phyloP scores from a whole-genome alignment of 2,329 filamentous ascomycete genomes.

The Trichoderma atrobrunneum region DNA sequence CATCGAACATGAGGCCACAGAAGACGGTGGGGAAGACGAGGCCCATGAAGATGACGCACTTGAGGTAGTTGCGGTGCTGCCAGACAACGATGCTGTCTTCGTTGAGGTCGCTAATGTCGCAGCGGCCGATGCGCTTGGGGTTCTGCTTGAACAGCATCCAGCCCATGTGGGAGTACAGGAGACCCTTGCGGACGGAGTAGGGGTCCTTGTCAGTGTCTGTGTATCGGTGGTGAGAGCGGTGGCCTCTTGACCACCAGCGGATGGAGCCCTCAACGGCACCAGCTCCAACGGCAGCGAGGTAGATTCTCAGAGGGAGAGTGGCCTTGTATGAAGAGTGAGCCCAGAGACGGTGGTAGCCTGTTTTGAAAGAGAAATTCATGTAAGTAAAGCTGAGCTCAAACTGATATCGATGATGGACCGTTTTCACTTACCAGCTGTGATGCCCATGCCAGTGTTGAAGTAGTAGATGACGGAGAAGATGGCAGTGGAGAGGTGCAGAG shows the following conservation, averaged over 20 bases:
- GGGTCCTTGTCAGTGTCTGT: constrained; percentile 92
- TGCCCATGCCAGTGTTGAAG: constrained; percentile 78
- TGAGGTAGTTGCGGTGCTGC: constrained; percentile 86
- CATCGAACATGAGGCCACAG: constrained; percentile 74
- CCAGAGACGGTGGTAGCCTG: constrained; percentile 67
- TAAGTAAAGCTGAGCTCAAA: background rate
- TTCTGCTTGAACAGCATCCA: constrained; percentile 97
- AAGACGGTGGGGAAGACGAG: constrained; percentile 72
- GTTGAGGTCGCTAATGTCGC: constrained; percentile 85
- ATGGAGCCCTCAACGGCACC: constrained; percentile 84
- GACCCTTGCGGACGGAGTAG: constrained; percentile 85
- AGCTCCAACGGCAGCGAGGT: constrained; percentile 76
- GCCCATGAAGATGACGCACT: constrained; percentile 74
- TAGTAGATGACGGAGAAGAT: constrained; percentile 76
- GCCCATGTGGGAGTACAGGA: constrained; percentile 74
- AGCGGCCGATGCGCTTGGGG: constrained; percentile 82
- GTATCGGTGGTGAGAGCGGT: constrained; percentile 86
- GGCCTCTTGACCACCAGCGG: constrained; percentile 84
- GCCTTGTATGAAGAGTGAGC: constrained; percentile 83
- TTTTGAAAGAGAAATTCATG: background rate
- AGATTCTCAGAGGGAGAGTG: constrained; percentile 71
- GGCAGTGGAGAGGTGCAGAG: constrained; percentile 67
- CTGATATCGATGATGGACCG: background rate
- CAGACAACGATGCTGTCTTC: constrained; percentile 81
- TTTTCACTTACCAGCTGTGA: constrained; percentile 64